Evolutionary conservation across 768 basidiomycete species (phyloP), one percentile per base, ranked within the genome.

Genomic region (Tricholoma matsutake): DNA sequence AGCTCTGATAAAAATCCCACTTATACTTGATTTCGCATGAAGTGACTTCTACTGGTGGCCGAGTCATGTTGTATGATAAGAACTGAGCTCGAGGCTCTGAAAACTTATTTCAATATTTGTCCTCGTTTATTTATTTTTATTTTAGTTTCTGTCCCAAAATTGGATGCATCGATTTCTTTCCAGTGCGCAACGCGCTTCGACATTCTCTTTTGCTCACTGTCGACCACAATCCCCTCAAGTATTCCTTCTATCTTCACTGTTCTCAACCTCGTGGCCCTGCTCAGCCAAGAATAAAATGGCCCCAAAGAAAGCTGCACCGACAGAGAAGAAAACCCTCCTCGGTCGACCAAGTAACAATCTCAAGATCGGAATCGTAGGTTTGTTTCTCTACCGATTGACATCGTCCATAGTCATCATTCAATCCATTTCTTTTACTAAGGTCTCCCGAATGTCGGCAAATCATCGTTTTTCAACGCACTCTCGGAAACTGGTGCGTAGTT

Each of bases 291-390:
- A 75, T 65, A 92, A 77, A 71, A 97, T 96, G 94, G 88, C 94
- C 3, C 96, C 96, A 13, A 96, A 94, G 79, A 96, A 96, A 76
- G 86, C 87, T 57, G 78, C 78, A 56, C 81, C 73, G 25, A 78
- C 78, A 10, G 93, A 94, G 78, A 97, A 95, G 81, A 96, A 93
- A 76, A 76, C 81, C 25, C 77, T 95, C 16, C 87, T 98, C 35
- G 97, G 97, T 49, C 79, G 95, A 59, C 96, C 97, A 34, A 82
- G 91, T 66, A 99, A 99, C 81, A 98, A 98, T 82, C 84, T 98
- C 72, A 92, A 96, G 86, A 91, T 98, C 70, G 97, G 97, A 72
- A 96, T 97, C 83, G 96, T 98, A 82, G 96, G 93, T 93, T 75
- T 76, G 88, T 84, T 77, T 63, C 61, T 59, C 39, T 18, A 59